Evolutionary conservation across 78 protist species (phyloP).

Genomic region (Dictyostelium brefeldianum): DNA sequence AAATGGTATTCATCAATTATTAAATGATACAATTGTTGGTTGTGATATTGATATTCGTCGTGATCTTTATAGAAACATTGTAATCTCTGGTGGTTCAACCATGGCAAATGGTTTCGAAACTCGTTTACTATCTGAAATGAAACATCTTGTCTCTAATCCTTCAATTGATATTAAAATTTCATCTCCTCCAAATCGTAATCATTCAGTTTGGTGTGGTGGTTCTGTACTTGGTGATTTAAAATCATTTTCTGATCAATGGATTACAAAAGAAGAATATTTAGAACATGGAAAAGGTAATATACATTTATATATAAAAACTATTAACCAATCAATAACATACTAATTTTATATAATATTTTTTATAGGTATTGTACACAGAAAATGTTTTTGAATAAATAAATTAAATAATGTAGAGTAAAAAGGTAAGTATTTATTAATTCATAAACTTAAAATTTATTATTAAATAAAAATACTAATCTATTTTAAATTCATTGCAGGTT

Average conservation of each 20-base stretch:
- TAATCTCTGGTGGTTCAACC: constrained; percentile 97
- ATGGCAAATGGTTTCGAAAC: constrained; percentile 91
- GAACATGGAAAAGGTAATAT: constrained; percentile 91
- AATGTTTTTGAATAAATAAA: neutral
- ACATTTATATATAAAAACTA: no score
- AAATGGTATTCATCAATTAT: constrained; percentile 86
- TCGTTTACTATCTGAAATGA: constrained; percentile 86
- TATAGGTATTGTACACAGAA: neutral
- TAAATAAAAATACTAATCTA: no score
- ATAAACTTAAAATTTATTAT: no score
- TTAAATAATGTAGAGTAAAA: no score
- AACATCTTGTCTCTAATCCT: constrained; percentile 80
- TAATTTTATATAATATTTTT: no score
- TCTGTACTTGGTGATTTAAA: constrained; percentile 92
- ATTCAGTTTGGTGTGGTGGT: constrained; percentile 94
- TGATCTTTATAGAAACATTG: constrained; percentile 95
- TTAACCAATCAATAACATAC: no score
- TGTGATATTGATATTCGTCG: constrained; percentile 94
- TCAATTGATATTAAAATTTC: constrained; percentile 80
- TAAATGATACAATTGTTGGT: constrained; percentile 86
- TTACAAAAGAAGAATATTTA: constrained; percentile 88
- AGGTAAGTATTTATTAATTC: no score
- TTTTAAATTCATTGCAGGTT: no score
- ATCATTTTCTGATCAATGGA: constrained; percentile 94
- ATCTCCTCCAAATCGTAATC: constrained; percentile 91